Conservation (phyloP, 2,329 filamentous ascomycete genomes). For the Dactylella cylindrospora region DNA sequence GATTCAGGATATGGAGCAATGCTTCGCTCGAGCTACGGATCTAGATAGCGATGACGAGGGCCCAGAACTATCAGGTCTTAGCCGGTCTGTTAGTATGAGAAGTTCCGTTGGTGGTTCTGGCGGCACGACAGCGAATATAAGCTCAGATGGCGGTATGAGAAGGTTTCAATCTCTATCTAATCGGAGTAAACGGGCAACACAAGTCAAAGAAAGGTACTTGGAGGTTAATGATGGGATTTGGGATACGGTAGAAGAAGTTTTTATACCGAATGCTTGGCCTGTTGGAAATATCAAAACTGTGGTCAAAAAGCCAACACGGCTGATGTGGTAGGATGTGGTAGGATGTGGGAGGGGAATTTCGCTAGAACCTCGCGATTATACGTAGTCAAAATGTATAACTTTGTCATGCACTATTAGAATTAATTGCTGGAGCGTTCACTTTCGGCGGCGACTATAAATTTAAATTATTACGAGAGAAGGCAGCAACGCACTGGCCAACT, state of each 20-base stretch:
- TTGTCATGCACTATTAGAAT: too few species aligned
- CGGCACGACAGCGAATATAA: neutral
- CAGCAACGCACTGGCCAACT: too few species aligned
- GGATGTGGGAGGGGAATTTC: too few species aligned
- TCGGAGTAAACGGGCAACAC: constrained; percentile 3
- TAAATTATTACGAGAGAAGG: too few species aligned
- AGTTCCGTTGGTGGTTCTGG: neutral
- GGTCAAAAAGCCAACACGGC: constrained; percentile 12
- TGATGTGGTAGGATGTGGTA: too few species aligned
- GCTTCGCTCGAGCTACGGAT: neutral
- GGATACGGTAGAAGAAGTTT: constrained; percentile 11
- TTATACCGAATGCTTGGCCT: constrained; percentile 36
- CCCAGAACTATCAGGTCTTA: constrained; percentile 17
- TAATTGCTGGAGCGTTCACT: too few species aligned
- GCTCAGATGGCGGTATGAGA: neutral
- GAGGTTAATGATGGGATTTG: constrained; percentile 32
- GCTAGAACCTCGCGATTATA: too few species aligned
- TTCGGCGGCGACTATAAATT: too few species aligned
- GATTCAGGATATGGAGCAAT: constrained; percentile 22
- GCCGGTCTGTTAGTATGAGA: constrained; percentile 17
- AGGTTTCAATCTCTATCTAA: neutral
- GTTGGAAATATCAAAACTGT: constrained; percentile 12
- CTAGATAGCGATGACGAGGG: constrained; percentile 3
- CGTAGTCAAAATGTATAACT: too few species aligned
- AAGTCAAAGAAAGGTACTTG: constrained; percentile 17